A percentile compares a stretch with the other conserved stretches of the same genome.
Conservation (phyloP, 208 protist species). For the Leishmania lainsoni region DNA sequence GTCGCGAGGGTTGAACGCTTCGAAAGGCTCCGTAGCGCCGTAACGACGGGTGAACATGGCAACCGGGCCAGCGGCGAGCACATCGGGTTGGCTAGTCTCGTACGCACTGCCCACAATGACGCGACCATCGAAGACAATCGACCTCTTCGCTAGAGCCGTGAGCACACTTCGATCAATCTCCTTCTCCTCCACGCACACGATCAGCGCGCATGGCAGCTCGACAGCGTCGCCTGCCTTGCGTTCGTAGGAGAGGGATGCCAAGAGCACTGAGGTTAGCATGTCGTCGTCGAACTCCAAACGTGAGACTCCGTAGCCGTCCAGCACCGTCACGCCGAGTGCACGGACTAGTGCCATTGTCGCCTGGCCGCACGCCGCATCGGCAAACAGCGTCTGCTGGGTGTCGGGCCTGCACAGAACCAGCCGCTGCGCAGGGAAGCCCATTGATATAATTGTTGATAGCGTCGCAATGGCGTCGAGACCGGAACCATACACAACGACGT, state of each 20-base stretch:
- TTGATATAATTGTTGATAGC: slow-evolving; percentile 61
- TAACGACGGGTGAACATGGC: slow-evolving; percentile 94
- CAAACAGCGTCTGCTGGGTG: slow-evolving; percentile 28
- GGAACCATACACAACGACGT: slow-evolving; percentile 89
- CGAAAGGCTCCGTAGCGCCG: slow-evolving; percentile 81
- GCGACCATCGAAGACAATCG: slow-evolving; percentile 93
- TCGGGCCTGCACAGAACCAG: slow-evolving; percentile 76
- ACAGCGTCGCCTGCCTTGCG: slow-evolving; percentile 62
- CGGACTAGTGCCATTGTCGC: slow-evolving; percentile 62
- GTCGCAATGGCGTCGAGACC: slow-evolving; percentile 76
- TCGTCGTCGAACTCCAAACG: slow-evolving; percentile 89
- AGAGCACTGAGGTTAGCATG: slow-evolving; percentile 65
- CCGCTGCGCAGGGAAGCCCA: slow-evolving; percentile 79
- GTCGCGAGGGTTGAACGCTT: slow-evolving; percentile 84
- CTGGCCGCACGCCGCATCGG: slow-evolving; percentile 56
- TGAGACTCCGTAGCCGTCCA: slow-evolving; percentile 75
- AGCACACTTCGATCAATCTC: slow-evolving; percentile 91
- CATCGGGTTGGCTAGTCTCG: slow-evolving; percentile 77
- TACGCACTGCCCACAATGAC: slow-evolving; percentile 92
- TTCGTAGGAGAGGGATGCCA: slow-evolving; percentile 57
- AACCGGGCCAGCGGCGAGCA: slow-evolving; percentile 90
- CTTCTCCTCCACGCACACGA: slow-evolving; percentile 88
- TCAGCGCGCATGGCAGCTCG: slow-evolving; percentile 82
- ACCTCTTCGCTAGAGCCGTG: slow-evolving; percentile 87
- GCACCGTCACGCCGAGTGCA: slow-evolving; percentile 77